Conservation (phyloP, 441 rosid species). For the Francoa sonchifolia region DNA sequence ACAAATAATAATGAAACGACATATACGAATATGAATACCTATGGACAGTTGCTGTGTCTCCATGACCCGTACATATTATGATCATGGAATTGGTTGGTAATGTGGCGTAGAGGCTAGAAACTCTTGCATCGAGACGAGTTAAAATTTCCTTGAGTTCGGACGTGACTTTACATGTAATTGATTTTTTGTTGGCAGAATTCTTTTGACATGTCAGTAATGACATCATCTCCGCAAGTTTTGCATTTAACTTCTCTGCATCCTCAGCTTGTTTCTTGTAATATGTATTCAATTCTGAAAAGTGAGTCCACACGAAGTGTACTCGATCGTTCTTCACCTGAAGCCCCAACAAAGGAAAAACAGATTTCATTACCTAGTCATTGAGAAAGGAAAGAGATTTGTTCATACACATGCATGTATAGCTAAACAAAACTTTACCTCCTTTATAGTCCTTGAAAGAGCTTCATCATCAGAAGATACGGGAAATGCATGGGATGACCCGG, state of each 20-base stretch:
- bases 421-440: slow-evolving; percentile 43
- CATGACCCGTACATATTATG: slow-evolving; percentile 90
- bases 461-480: slow-evolving; percentile 80
- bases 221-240: slow-evolving; percentile 68
- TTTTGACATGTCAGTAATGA: slow-evolving; percentile 63
- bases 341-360: slow-evolving; percentile 9
- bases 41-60: slow-evolving; percentile 72
- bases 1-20: background rate
- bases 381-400: background rate
- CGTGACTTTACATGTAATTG: slow-evolving; percentile 26
- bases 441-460: slow-evolving; percentile 61
- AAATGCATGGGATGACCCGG: slow-evolving; percentile 59
- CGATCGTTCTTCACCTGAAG: slow-evolving; percentile 57
- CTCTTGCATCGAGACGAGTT: slow-evolving; percentile 36
- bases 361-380: too few relatives aligned
- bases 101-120: slow-evolving; percentile 34
- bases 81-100: slow-evolving; percentile 78
- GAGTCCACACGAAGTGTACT: slow-evolving; percentile 79
- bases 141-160: slow-evolving; percentile 57
- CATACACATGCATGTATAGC: background rate
- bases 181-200: slow-evolving; percentile 26
- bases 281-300: slow-evolving; percentile 66
- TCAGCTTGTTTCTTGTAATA: slow-evolving; percentile 55
- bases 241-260: slow-evolving; percentile 47
- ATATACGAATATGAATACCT: slow-evolving; percentile 42